Base-by-base conservation (phyloP, 768 basidiomycete genomes). In the Lactifluus volemus region DNA sequence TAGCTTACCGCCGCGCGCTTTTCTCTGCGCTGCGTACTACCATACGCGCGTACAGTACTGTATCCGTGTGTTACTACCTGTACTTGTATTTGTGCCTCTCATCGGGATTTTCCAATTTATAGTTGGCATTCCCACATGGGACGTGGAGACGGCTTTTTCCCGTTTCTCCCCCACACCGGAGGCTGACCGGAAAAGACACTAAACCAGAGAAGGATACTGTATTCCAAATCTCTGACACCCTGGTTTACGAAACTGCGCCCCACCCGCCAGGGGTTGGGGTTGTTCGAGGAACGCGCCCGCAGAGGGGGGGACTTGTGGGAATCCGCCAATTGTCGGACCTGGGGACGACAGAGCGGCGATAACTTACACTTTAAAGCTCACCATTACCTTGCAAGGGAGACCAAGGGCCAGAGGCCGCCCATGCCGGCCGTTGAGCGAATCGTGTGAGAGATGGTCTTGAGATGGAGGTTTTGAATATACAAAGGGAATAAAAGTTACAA, bases 401-500 rank as follows among this genome's bases (percentile, higher is more conserved):
- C 39, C 12, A 5, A 39, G 19, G 32, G 49, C 7, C 14, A 50
- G 21, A 7, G 10, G 17, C 17, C 17, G 21, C 6, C 17, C 29
- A 21, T 9, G 10, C 10, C 36, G 12, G 21, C 32, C 42, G n/a
- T 44, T 50, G 39, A 39, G 32, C 21, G 57, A 44, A 58, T 58
- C 57, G 29, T 60, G 60, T 63, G 60, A 53, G 61, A 19, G 45
- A 32, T 45, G 21, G 36, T 41, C 21, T 21, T 39, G 44, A 48
- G 44, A 53, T 12, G 38, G 38, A 11, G 25, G 36, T 38, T 34
- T 62, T 57, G 67, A 25, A 25, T 25, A 68, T 69, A 73, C 72
- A 75, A 42, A 49, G 62, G 68, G 64, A 55, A 68, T 68, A 72
- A 69, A 66, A 25, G 25, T 25, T 74, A 74, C 70, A 72, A 64